phyloP scores from a whole-genome alignment of 768 basidiomycete genomes.

The Boletus huronensis region DNA sequence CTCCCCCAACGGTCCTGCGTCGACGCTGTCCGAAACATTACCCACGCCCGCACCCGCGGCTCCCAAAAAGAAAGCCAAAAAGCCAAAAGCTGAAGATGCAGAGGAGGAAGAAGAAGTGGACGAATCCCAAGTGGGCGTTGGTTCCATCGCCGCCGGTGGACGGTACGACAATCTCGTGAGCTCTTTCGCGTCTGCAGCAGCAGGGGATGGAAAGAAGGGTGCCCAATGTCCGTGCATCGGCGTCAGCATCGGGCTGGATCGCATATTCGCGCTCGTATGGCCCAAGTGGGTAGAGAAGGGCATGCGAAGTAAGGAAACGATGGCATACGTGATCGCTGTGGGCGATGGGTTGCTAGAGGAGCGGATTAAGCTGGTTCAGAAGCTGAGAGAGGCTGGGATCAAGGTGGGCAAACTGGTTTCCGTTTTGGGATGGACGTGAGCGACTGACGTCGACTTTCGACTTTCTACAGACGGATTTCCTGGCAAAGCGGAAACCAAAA shows the following conservation, averaged over 20 bases:
- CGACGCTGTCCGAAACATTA: slow-evolving; percentile 26
- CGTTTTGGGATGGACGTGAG: background rate
- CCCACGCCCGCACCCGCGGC: slow-evolving; percentile 10
- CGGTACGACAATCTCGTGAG: slow-evolving; percentile 95
- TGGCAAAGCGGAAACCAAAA: slow-evolving; percentile 92
- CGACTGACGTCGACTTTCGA: background rate
- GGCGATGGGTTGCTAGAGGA: slow-evolving; percentile 88
- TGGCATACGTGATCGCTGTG: slow-evolving; percentile 90
- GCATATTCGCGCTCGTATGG: slow-evolving; percentile 89
- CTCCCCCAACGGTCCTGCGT: slow-evolving; percentile 47
- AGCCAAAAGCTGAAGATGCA: slow-evolving; percentile 39
- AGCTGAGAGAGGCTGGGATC: slow-evolving; percentile 83
- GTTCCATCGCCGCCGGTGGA: slow-evolving; percentile 99
- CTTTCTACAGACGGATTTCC: slow-evolving; percentile 74
- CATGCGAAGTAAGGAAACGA: slow-evolving; percentile 83
- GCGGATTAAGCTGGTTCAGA: slow-evolving; percentile 73
- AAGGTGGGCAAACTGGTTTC: slow-evolving; percentile 50
- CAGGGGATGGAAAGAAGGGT: slow-evolving; percentile 68
- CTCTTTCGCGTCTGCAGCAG: slow-evolving; percentile 81
- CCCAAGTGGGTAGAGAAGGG: slow-evolving; percentile 79
- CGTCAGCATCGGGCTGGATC: slow-evolving; percentile 87
- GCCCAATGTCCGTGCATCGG: slow-evolving; percentile 83
- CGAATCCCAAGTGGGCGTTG: slow-evolving; percentile 91
- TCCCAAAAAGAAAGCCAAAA: slow-evolving; percentile 41
- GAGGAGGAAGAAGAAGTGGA: slow-evolving; percentile 85